phyloP scores from a whole-genome alignment of 805 yeast species.

The Wickerhamomyces xylosicus region DNA sequence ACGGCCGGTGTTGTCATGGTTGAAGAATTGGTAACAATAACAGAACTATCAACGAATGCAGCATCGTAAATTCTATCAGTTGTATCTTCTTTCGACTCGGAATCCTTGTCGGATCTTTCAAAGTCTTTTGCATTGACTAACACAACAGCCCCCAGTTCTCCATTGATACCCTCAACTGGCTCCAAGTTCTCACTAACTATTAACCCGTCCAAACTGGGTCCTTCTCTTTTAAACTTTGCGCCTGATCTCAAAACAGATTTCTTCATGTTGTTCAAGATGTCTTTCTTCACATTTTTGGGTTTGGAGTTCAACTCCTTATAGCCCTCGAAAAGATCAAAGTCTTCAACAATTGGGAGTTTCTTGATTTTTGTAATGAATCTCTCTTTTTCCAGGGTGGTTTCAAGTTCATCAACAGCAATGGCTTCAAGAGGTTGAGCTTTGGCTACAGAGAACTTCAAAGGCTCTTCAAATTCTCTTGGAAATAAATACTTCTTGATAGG shows the following conservation, averaged over 20 bases:
- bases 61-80: neutral
- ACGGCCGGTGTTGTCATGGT: no score
- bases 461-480: conserved; percentile 1
- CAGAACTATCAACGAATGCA: neutral
- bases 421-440: neutral
- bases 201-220: neutral
- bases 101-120: neutral
- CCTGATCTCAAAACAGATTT: conserved; percentile 7
- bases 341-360: neutral
- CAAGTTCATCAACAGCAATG: neutral
- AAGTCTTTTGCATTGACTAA: neutral
- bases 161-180: neutral
- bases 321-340: conserved; percentile 7
- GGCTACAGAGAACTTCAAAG: neutral
- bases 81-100: conserved; percentile 1
- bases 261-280: conserved; percentile 7
- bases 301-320: conserved; percentile 4
- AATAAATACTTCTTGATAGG: conserved; percentile 10
- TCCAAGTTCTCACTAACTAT: neutral
- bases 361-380: neutral
- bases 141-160: neutral
- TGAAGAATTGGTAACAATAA: no score
- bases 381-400: conserved; percentile 3
- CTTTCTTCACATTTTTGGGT: conserved; percentile 7
- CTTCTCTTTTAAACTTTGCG: neutral